Evolutionary conservation across 129 eudicot species (phyloP).

Genomic region (Helianthus annuus): DNA sequence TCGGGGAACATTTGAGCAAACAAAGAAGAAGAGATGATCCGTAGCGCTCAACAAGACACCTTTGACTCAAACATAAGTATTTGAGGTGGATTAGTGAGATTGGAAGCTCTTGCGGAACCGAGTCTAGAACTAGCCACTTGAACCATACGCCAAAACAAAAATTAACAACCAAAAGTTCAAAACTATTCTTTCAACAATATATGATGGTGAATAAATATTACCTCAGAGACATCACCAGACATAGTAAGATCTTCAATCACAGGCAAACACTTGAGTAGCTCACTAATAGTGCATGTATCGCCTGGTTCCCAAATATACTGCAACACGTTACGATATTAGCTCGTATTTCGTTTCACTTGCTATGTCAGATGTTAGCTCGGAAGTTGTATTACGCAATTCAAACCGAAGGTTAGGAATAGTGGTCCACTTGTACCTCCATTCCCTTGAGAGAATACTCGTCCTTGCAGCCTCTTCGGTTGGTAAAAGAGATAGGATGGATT

Average conservation of each 20-base stretch:
- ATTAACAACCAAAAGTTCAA: background rate
- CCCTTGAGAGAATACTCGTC: too few relatives aligned
- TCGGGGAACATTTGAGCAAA: background rate
- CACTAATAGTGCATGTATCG: background rate
- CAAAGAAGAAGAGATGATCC: background rate
- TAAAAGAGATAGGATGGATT: too few relatives aligned
- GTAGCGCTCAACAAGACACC: background rate
- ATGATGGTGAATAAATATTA: background rate
- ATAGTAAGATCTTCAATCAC: too few relatives aligned
- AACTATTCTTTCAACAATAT: background rate
- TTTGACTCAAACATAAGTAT: background rate
- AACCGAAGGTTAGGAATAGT: too few relatives aligned
- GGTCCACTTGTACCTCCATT: too few relatives aligned
- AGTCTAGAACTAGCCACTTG: background rate
- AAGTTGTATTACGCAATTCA: too few relatives aligned
- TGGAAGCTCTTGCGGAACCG: background rate
- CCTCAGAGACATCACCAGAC: too few relatives aligned
- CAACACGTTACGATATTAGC: background rate
- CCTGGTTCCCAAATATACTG: background rate
- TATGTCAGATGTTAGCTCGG: background rate
- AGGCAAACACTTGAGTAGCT: too few relatives aligned
- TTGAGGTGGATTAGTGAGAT: background rate
- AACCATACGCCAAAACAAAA: background rate
- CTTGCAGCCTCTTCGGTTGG: too few relatives aligned
- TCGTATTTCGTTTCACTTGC: background rate